Base-by-base conservation (phyloP, 2,329 filamentous ascomycete species). In the Aspergillus eucalypticola region DNA sequence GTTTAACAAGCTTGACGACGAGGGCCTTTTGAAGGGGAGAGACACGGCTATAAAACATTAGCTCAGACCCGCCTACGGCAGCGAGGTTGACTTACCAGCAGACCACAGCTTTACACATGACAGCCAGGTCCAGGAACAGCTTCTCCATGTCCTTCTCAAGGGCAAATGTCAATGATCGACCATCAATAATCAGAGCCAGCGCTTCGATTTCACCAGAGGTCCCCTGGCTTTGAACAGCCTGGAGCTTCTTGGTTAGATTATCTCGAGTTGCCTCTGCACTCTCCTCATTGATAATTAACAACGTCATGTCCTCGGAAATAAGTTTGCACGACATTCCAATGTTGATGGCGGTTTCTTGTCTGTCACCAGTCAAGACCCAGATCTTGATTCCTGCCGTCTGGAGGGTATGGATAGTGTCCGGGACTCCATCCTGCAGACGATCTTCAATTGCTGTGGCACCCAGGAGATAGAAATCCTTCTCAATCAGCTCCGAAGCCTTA, bases 271-370 rank as follows among this genome's bases (percentile, higher is more conserved):
- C 90, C 38, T 84, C 82, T 13, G 92, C 84, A 52, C 81, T 84
- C 69, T 98, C 93, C 73, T 99, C 95, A 71, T 99, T 99, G 71
- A 99, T 85, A 68, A 99, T 97, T 57, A 99, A 81, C 10, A 99
- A 84, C 72, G 95, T 96, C 95, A 99, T 99, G 70, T 99, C 96
- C 77, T 99, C 95, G 67, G 92, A 96, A 62, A 99, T 91, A 53
- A 99, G 85, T 79, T 98, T 98, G 80, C 95, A 99, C 75, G 92
- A 97, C 95, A 99, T 99, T 65, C 96, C 95, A 67, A 99, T 99
- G 76, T 99, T 99, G 84, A 99, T 99, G 59, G 95, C 95, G 27
- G 95, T 99, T 78, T 99, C 95, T 78, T 99, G 96, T 70, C 95
- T 87, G 81, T 99, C 95, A 69, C 95, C 95, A 41, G 95, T 99